Evolutionary conservation across 108 stramenopile genomes (phyloP), one percentile per base, ranked within the genome.

Genomic region (Bacterosira constricta): DNA sequence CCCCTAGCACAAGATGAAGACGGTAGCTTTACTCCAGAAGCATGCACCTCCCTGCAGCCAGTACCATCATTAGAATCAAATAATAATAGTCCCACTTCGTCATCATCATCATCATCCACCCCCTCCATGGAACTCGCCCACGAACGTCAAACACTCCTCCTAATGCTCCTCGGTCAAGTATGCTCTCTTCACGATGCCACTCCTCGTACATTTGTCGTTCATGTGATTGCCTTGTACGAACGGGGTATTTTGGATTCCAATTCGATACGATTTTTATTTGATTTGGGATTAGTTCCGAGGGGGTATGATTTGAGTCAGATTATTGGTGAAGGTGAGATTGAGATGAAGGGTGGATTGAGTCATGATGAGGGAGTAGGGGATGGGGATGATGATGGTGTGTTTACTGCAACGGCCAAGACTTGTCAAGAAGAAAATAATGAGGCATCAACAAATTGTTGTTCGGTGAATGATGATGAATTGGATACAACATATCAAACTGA

Each of bases 141-240:
- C 44, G 96, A 94, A 63, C 77, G 96, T 20, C 96, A 96, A 75
- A 66, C 92, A 7, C 71, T 96, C 6, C 71, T 97, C 6, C 71
- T 96, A 6, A 93, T 96, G 90, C 84, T 96, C 8, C 81, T 97
- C 67, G 97, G 91, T 17, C 96, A 97, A 79, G 86, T 96, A 13
- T 90, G 96, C 66, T 86, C 91, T 34, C 79, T 93, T 49, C 95
- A 96, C 69, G 94, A 96, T 63, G 85, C 95, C 31, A 96, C 97
- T 0, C 97, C 97, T 9, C 86, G 90, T 58, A 96, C 96, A n/a
- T 97, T 96, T 77, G 91, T 91, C 1, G 88, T 92, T 15, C 91
- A 97, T 59, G 95, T 96, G 1, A 64, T 97, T 49, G 84, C 84
- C 30, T 65, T 97, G 39, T 97, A 87, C 73, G 95, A 96, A 73